Evolutionary conservation across 192 early-diverging fungal species (phyloP).

Genomic region (Coemansia sp.): DNA sequence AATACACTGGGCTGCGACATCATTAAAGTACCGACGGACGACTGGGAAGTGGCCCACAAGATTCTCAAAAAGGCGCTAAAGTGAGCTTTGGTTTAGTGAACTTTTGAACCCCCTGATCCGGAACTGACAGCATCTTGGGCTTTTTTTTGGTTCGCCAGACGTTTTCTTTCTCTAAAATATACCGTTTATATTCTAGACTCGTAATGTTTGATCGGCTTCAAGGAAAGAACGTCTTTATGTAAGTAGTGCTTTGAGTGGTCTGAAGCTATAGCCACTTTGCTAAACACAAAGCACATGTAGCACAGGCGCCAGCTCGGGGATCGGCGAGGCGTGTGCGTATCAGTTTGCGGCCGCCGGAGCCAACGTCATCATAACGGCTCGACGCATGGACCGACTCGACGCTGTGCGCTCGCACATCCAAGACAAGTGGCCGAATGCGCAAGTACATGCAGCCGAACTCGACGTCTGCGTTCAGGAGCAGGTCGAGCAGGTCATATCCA

Average conservation of each 20-base stretch:
- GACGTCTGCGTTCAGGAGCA: slow-evolving; percentile 67
- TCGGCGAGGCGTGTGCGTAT: slow-evolving; percentile 51
- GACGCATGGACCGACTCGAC: slow-evolving; percentile 65
- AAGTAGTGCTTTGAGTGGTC: neutral
- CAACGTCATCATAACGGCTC: slow-evolving; percentile 61
- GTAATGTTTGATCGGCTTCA: slow-evolving; percentile 42
- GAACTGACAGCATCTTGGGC: too few species aligned
- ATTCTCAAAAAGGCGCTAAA: slow-evolving; percentile 78
- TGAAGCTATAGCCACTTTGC: too few species aligned
- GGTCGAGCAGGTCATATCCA: slow-evolving; percentile 50
- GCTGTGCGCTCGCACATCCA: slow-evolving; percentile 56
- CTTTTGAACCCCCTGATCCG: neutral
- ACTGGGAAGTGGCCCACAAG: slow-evolving; percentile 79
- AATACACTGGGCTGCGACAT: slow-evolving; percentile 78
- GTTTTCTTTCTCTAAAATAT: neutral
- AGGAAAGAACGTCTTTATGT: slow-evolving; percentile 52
- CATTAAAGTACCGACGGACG: slow-evolving; percentile 76
- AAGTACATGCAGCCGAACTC: slow-evolving; percentile 62
- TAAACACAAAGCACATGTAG: too few species aligned
- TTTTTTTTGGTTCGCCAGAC: too few species aligned
- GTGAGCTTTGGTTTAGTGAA: neutral
- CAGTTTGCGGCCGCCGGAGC: slow-evolving; percentile 49
- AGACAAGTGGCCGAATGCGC: slow-evolving; percentile 50
- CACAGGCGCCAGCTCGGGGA: slow-evolving; percentile 56
- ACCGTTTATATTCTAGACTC: neutral